These are phyloP conservation scores for Scedosporium boydii DNA, from an alignment of 2,329 filamentous ascomycete genomes.

Conservation along the genomic window DNA sequence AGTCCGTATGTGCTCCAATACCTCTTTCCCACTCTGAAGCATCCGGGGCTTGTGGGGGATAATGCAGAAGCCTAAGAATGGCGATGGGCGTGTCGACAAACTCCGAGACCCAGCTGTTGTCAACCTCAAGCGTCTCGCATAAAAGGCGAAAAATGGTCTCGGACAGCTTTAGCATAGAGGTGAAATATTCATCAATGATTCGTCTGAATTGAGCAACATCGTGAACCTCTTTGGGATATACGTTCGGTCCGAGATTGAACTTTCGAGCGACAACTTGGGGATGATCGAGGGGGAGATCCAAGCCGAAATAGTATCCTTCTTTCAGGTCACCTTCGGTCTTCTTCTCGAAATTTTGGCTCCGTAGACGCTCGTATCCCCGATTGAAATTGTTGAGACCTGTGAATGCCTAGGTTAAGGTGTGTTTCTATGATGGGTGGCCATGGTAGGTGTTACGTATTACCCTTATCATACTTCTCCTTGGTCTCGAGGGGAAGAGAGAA, in stretches of 20 bases:
- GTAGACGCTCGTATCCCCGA: constrained; percentile 39
- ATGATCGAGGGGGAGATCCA: background rate
- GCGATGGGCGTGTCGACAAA: background rate
- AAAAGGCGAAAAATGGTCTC: constrained; percentile 23
- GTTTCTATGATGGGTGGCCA: too few relatives aligned
- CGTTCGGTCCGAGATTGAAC: constrained; percentile 8
- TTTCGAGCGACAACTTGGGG: background rate
- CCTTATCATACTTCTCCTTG: constrained; percentile 25
- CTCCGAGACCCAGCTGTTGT: background rate
- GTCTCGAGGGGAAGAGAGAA: constrained; percentile 40
- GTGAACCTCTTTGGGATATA: background rate
- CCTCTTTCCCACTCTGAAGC: constrained; percentile 22
- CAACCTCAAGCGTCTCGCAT: background rate
- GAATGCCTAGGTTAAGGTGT: too few relatives aligned
- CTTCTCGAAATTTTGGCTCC: constrained; percentile 33
- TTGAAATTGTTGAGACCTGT: constrained; percentile 21
- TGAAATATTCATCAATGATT: constrained; percentile 26
- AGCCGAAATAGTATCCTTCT: constrained; percentile 17
- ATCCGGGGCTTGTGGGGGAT: constrained; percentile 30
- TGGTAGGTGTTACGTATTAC: constrained; percentile 12
- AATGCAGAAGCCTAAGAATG: constrained; percentile 31
- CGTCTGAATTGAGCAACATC: constrained; percentile 19
- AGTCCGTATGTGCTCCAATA: constrained; percentile 44
- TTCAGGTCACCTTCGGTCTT: constrained; percentile 31
- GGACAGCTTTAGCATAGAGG: constrained; percentile 31